Base-by-base conservation (phyloP, 2,329 filamentous ascomycete species). In the Aspergillus piperis region DNA sequence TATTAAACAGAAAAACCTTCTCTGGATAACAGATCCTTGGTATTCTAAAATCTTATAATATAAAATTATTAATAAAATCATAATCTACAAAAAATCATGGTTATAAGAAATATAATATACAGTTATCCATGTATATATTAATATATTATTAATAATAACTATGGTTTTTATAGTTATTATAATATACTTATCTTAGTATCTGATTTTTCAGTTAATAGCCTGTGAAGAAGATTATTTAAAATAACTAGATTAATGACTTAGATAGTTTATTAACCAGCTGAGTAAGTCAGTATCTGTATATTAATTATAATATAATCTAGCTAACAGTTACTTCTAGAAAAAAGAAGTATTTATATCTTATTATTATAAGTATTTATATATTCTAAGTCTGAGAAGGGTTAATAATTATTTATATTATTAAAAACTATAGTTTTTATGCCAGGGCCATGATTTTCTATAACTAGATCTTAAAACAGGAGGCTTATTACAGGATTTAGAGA, bases 71-170 rank as follows among this genome's bases (percentile, higher is more conserved):
- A 13, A 27, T 56, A 13, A 54, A 54, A 50, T 62, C 38, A 41
- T 27, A 62, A 42, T 62, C 54, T 8, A 39, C 54, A 19, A 62
- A 62, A 11, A 62, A 57, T 17, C 36, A 25, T 7, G 57, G 57
- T 11, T 62, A 50, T 44, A 52, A 27, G 7, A 54, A 41, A 50
- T 51, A 19, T 21, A 58, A 42, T 13, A 50, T 60, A 38, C 54
- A 54, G 53, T 62, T 62, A 54, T 62, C 54, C 8, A n/a, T 27
- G 27, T 44, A 36, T 5, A 62, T 57, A 30, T 60, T 62, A 10
- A 62, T 41, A 25, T 15, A 23, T 30, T 7, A 5, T 36, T 57
- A 21, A 23, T 52, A 27, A 10, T 54, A 44, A 30, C 49, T 10
- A 19, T 57, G 50, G 6, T 54, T 50, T 44, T 48, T 41, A 36